A percentile compares a stretch with the other conserved stretches of the same genome.
Conservation (phyloP, 768 basidiomycete genomes). For the Filobasidium wieringae region DNA sequence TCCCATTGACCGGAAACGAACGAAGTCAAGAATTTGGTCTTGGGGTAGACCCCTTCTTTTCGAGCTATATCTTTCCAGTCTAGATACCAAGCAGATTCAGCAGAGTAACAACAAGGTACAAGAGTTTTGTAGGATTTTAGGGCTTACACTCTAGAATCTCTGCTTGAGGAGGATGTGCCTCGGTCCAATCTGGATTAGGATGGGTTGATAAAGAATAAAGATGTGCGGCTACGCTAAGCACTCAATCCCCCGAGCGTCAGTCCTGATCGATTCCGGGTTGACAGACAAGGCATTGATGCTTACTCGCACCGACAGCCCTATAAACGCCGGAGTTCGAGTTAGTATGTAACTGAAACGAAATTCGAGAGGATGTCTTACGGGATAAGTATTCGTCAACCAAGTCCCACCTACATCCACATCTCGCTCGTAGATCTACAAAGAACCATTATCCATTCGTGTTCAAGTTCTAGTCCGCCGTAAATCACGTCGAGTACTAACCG, state of each 20-base stretch:
- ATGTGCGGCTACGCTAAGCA: slow-evolving; percentile 17
- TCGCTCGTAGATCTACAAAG: slow-evolving; percentile 19
- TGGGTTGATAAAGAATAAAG: slow-evolving; percentile 16
- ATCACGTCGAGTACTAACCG: slow-evolving; percentile 1
- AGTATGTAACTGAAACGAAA: not conserved
- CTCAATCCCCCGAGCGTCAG: not conserved
- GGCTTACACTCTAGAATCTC: slow-evolving; percentile 19
- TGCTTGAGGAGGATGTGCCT: slow-evolving; percentile 16
- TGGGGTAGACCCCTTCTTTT: slow-evolving; percentile 7
- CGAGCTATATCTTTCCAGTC: slow-evolving; percentile 19
- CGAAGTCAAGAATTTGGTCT: slow-evolving; percentile 10
- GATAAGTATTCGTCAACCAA: slow-evolving; percentile 12
- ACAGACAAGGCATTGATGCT: not conserved
- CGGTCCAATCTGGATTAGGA: slow-evolving; percentile 18
- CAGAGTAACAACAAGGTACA: not conserved
- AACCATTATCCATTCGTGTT: not conserved
- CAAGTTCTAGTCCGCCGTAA: not conserved
- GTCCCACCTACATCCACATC: slow-evolving; percentile 18
- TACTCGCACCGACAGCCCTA: slow-evolving; percentile 26
- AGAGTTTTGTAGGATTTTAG: not conserved
- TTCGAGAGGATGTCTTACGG: slow-evolving; percentile 10
- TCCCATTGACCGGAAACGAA: slow-evolving; percentile 14
- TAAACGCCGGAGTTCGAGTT: not conserved
- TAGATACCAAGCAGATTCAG: not conserved
- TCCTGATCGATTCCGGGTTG: not conserved